Evolutionary conservation across 805 yeast genomes (phyloP).

Genomic region (Wickerhamiella sergipiensis): DNA sequence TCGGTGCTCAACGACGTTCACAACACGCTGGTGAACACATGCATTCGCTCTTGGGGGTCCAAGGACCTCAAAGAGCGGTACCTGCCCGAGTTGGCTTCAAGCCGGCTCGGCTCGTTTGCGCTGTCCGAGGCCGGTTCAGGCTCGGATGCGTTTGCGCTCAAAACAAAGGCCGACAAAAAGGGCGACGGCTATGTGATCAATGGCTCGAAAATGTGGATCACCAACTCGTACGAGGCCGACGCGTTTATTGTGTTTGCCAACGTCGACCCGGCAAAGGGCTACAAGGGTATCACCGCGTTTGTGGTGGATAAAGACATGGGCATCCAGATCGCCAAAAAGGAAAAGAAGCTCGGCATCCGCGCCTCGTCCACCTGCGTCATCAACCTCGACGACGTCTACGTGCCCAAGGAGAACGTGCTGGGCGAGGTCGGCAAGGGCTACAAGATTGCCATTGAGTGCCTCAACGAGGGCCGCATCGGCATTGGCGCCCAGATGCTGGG

Average conservation of each 20-base stretch:
- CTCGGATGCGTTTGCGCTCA: constrained; percentile 32
- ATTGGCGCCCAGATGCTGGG: constrained; percentile 35
- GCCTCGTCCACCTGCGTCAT: constrained; percentile 32
- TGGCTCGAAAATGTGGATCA: constrained; percentile 35
- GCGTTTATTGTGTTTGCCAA: constrained; percentile 30
- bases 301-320: constrained; percentile 31
- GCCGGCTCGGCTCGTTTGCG: constrained; percentile 28
- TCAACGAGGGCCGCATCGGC: constrained; percentile 34
- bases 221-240: constrained; percentile 32
- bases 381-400: constrained; percentile 28
- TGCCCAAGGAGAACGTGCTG: constrained; percentile 29
- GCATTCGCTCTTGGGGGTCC: constrained; percentile 28
- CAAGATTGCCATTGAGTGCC: constrained; percentile 32
- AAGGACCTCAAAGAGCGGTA: constrained; percentile 26
- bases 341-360: constrained; percentile 31
- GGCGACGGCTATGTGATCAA: constrained; percentile 28
- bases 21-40: constrained; percentile 31
- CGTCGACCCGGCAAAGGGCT: constrained; percentile 29
- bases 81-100: constrained; percentile 27
- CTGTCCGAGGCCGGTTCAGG: constrained; percentile 31
- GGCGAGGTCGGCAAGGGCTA: constrained; percentile 33
- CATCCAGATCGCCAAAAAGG: constrained; percentile 30
- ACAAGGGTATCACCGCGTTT: constrained; percentile 33
- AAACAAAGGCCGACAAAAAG: constrained; percentile 26
- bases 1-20: constrained; percentile 33